Base-by-base conservation (phyloP, 306 rosid genomes). In the Vigna radiata region DNA sequence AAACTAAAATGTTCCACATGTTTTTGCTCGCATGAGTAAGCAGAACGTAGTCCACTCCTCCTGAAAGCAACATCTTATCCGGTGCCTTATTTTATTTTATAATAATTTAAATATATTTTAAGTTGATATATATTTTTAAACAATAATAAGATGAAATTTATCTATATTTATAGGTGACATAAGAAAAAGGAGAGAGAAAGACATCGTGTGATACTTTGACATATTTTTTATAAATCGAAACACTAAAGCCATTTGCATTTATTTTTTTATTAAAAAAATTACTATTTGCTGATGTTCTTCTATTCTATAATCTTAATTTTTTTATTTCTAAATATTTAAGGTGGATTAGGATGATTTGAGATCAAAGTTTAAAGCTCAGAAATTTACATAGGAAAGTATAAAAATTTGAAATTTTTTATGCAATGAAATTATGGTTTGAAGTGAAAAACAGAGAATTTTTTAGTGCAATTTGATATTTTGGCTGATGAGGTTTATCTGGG, bases 1-100 rank as follows among this genome's bases (percentile, higher is more conserved):
- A 85, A 89, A 79, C 81, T 78, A 49, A 23, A 81, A 4, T 52
- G 39, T 53, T 47, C 36, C 58, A 37, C 68, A 44, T 66, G 17
- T 44, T 37, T 74, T 64, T 60, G 27, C 74, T 66, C 33, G 65
- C 68, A 17, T 14, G 46, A 29, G 74, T 81, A 63, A 56, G 31
- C 82, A 16, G 16, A 75, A 65, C 48, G 66, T 18, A 59, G 39
- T 50, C 27, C 25, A 56, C 84, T 18, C 48, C 31, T 50, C 27
- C 19, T 62, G 85, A 80, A 43, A 84, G 83, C 85, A 80, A 82
- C 79, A 33, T 53, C 15, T 37, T 69, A 33, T 23, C 15, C 8
- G 59, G 43, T 19, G 46, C 70, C 27, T 11, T 72, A 13, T 16
- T 50, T 17, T 65, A 17, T 19, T 33, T 36, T 63, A 13, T 27